phyloP scores from a whole-genome alignment of 345 rosid species.

The Sapria himalayana region DNA sequence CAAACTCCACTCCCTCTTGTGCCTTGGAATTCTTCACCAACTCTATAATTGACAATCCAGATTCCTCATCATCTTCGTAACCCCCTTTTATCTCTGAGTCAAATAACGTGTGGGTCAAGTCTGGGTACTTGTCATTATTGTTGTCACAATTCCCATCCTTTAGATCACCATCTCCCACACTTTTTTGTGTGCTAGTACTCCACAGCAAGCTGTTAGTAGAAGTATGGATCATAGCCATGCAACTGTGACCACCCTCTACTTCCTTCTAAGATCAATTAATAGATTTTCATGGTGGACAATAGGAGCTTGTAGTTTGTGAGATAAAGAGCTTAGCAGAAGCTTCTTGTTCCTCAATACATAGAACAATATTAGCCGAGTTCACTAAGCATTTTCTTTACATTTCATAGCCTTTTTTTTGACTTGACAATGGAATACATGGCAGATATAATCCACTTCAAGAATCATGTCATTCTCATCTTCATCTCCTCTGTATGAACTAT shows the following conservation, averaged over 20 bases:
- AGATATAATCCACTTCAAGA: constrained; percentile 29
- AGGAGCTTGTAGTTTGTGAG: constrained; percentile 35
- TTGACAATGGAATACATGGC: constrained; percentile 25
- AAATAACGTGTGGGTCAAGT: constrained; percentile 26
- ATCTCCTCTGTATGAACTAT: constrained; percentile 16
- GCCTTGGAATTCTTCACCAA: constrained; percentile 43
- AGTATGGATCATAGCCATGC: constrained; percentile 17
- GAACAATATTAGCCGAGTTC: constrained; percentile 37
- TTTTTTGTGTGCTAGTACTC: constrained; percentile 3
- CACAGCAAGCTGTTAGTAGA: constrained; percentile 10
- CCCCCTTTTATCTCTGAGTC: constrained; percentile 20
- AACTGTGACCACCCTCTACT: constrained; percentile 5
- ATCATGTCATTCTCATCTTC: constrained; percentile 41
- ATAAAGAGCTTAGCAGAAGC: constrained; percentile 21
- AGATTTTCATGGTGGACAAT: constrained; percentile 14
- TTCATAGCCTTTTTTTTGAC: constrained; percentile 40
- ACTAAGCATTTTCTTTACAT: constrained; percentile 37
- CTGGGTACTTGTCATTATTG: constrained; percentile 24
- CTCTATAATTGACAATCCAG: constrained; percentile 61
- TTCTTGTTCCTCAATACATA: constrained; percentile 39
- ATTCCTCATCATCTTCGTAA: constrained; percentile 17
- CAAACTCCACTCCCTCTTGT: constrained; percentile 52
- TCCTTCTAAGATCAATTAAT: constrained; percentile 4
- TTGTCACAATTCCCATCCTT: constrained; percentile 7
- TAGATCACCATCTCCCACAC: neutral